Evolutionary conservation across 2,329 filamentous ascomycete species (phyloP), one percentile per base, ranked within the genome.

Genomic region (Pseudomassariella vexata): DNA sequence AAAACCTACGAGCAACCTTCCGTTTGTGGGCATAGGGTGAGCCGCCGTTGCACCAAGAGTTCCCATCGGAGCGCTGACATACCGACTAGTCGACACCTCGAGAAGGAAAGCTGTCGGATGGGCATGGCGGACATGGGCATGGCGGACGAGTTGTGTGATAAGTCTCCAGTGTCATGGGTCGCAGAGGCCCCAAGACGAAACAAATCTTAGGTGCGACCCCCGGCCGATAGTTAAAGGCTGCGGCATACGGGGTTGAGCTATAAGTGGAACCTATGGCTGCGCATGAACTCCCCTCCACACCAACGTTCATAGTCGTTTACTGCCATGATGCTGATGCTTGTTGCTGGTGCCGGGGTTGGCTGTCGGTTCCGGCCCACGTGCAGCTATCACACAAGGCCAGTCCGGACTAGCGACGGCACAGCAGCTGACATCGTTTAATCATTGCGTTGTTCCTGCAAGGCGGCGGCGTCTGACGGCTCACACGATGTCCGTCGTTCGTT

Each of bases 31-130:
- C 28, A 25, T 29, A 14, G 28, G 28, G 36, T 28, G 32, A 30
- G 24, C 32, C 24, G 31, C 29, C 27, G 35, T 38, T 18, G 23
- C 32, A 38, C 36, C 22, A 20, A 19, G 20, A 19, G 24, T 25
- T 31, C 29, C 28, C 29, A 33, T n/a, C n/a, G n/a, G 19, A 34
- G 32, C 32, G 32, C 32, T 34, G 24, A 34, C 32, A 26, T 28
- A 29, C 26, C 32, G 29, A 22, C 18, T 12, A 34, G 19, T 15
- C 25, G 32, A 20, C 19, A 9, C 12, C 19, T 28, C 21, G 17
- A 15, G 14, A 22, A 24, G 25, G 25, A 26, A 24, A 16, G 7
- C 7, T 26, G 10, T 26, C n/a, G n/a, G n/a, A n/a, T n/a, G n/a
- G n/a, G n/a, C n/a, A n/a, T n/a, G n/a, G 12, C 24, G 8, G 9